phyloP scores from a whole-genome alignment of 2,329 filamentous ascomycete genomes.

The Colletotrichum coccodes region DNA sequence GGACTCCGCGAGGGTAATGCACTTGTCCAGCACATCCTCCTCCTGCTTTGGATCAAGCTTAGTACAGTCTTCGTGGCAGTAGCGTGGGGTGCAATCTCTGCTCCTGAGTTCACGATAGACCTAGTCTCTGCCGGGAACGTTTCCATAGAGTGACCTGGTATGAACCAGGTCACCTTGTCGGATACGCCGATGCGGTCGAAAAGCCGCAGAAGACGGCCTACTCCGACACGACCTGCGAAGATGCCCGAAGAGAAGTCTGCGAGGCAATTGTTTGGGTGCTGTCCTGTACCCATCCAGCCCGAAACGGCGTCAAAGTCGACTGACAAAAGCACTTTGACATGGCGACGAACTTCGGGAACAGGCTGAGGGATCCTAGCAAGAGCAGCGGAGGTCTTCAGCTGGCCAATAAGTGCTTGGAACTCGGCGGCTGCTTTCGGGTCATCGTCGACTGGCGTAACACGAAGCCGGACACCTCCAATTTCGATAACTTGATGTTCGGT shows the following conservation, averaged over 20 bases:
- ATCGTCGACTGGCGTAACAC: not conserved
- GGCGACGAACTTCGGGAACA: conserved; percentile 17
- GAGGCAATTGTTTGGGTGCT: conserved; percentile 57
- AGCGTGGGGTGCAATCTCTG: conserved; percentile 59
- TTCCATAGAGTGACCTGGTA: conserved; percentile 61
- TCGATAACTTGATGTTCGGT: conserved; percentile 1
- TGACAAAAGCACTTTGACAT: conserved; percentile 42
- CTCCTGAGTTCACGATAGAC: conserved; percentile 52
- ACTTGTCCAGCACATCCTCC: conserved; percentile 54
- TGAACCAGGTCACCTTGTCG: conserved; percentile 61
- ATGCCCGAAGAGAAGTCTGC: conserved; percentile 60
- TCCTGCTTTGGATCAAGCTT: conserved; percentile 57
- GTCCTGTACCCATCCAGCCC: conserved; percentile 63
- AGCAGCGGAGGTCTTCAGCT: not conserved
- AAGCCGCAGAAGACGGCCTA: conserved; percentile 55
- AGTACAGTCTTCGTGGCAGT: conserved; percentile 56
- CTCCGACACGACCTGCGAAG: conserved; percentile 61
- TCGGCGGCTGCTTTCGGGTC: not conserved
- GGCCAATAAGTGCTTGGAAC: not conserved
- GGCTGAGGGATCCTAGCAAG: not conserved
- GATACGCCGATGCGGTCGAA: conserved; percentile 56
- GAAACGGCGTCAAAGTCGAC: conserved; percentile 65
- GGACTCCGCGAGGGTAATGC: conserved; percentile 44
- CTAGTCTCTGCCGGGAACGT: conserved; percentile 54
- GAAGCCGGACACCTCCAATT: conserved; percentile 13